Evolutionary conservation across 306 rosid species (phyloP).

Genomic region (Malus orientalis): DNA sequence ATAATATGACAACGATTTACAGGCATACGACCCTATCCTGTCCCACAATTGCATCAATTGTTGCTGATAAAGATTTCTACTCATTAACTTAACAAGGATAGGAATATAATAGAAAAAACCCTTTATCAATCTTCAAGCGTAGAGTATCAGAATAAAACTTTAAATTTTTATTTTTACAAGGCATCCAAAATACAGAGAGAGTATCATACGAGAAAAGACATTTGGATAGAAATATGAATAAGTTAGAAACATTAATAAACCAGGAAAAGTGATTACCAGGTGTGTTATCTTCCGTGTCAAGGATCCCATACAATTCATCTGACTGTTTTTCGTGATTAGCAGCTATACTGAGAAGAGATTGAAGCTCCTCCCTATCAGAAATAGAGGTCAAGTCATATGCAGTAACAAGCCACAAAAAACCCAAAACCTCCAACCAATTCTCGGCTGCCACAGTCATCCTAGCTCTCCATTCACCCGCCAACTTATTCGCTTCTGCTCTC

Average conservation of each 20-base stretch:
- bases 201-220: not conserved
- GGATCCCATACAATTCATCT: conserved; percentile 16
- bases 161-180: not conserved
- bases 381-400: conserved; percentile 23
- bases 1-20: not conserved
- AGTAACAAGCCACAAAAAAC: conserved; percentile 38
- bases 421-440: conserved; percentile 33
- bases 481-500: conserved; percentile 28
- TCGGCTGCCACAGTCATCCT: conserved; percentile 13
- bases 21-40: not conserved
- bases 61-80: not conserved
- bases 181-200: not conserved
- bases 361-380: conserved; percentile 28
- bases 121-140: not conserved
- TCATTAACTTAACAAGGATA: not conserved
- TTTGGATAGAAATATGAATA: not conserved
- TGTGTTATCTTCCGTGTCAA: conserved; percentile 19
- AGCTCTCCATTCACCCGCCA: conserved; percentile 41
- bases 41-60: not conserved
- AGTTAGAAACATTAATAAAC: not conserved
- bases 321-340: conserved; percentile 17
- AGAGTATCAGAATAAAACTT: not conserved
- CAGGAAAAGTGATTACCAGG: conserved; percentile 26
- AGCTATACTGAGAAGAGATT: conserved; percentile 15
- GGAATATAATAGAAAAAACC: not conserved